These are phyloP conservation scores for Sequoia sempervirens DNA, from an alignment of 75 land plant genomes.

Conservation along the genomic window DNA sequence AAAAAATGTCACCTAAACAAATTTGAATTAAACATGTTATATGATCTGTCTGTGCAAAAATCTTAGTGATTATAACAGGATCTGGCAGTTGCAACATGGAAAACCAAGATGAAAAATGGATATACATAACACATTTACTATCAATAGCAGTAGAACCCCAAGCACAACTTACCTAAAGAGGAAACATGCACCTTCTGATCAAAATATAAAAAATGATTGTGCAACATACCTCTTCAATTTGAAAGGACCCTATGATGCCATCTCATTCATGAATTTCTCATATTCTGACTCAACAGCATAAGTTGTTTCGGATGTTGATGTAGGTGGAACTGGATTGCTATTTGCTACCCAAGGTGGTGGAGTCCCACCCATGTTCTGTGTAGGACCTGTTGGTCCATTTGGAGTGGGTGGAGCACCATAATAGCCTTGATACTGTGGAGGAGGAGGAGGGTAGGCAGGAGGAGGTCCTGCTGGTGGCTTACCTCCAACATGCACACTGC, in stretches of 20 bases:
- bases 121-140: not conserved
- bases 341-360: constrained; percentile 32
- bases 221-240: not conserved
- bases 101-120: not conserved
- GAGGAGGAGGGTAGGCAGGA: constrained; percentile 36
- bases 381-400: constrained; percentile 21
- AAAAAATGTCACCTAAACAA: not conserved
- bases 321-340: constrained; percentile 7
- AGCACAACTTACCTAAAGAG: not conserved
- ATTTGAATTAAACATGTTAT: not conserved
- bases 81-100: not conserved
- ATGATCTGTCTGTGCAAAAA: not conserved
- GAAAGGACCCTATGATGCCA: constrained; percentile 43
- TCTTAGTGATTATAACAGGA: not conserved
- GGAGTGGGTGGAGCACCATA: constrained; percentile 53
- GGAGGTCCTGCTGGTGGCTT: constrained; percentile 29
- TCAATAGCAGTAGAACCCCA: not conserved
- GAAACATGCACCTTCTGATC: not conserved
- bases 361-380: constrained; percentile 20
- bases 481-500: not conserved
- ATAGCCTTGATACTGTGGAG: constrained; percentile 46
- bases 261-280: constrained; percentile 92
- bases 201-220: not conserved
- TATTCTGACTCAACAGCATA: constrained; percentile 74
- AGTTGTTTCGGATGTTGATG: constrained; percentile 20